phyloP scores from a whole-genome alignment of 805 yeast genomes.

The Tetrapisispora fleetii region DNA sequence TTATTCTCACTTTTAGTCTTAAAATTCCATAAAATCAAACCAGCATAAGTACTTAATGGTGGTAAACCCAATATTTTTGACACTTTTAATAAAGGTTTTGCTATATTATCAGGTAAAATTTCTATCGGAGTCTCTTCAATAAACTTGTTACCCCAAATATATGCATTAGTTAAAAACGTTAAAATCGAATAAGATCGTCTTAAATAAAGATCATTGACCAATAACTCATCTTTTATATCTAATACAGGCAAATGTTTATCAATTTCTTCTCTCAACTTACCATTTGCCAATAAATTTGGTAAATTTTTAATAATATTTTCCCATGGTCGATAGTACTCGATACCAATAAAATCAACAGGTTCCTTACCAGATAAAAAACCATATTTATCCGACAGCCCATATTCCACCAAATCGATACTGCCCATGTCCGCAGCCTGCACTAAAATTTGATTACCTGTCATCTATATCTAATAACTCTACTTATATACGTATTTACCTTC shows the following conservation, averaged over 20 bases:
- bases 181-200: slow-evolving; percentile 76
- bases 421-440: background rate
- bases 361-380: slow-evolving; percentile 71
- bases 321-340: slow-evolving; percentile 65
- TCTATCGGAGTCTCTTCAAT: slow-evolving; percentile 37
- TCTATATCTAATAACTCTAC: no score
- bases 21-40: slow-evolving; percentile 83
- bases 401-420: slow-evolving; percentile 48
- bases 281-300: slow-evolving; percentile 57
- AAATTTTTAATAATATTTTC: slow-evolving; percentile 55
- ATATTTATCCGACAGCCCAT: slow-evolving; percentile 55
- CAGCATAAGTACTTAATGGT: slow-evolving; percentile 82
- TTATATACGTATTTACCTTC: background rate
- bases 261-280: slow-evolving; percentile 49
- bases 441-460: background rate
- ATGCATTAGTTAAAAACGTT: slow-evolving; percentile 78
- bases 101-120: slow-evolving; percentile 54
- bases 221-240: slow-evolving; percentile 31
- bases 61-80: slow-evolving; percentile 61
- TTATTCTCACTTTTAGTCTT: slow-evolving; percentile 16
- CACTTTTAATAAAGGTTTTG: slow-evolving; percentile 57
- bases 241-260: slow-evolving; percentile 50
- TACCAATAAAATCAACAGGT: slow-evolving; percentile 54
- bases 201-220: slow-evolving; percentile 37
- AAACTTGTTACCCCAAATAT: slow-evolving; percentile 69